These are phyloP conservation scores for Thermothielavioides terrestris DNA, from an alignment of 495 filamentous ascomycete genomes.

Conservation along the genomic window DNA sequence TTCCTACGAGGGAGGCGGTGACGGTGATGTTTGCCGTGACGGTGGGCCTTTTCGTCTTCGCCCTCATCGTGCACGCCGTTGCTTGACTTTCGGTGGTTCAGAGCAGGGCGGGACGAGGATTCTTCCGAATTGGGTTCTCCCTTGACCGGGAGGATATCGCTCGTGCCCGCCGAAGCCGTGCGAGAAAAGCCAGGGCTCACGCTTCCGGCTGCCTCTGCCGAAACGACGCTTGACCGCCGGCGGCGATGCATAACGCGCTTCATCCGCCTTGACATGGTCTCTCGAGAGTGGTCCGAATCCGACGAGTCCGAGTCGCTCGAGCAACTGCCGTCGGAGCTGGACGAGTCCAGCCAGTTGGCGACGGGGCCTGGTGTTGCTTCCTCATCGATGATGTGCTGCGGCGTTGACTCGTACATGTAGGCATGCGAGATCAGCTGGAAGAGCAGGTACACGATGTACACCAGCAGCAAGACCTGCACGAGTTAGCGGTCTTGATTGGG, in stretches of 20 bases:
- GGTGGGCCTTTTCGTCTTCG: constrained; percentile 30
- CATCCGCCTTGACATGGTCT: constrained; percentile 65
- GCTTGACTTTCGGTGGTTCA: constrained; percentile 1
- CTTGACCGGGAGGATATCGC: constrained; percentile 21
- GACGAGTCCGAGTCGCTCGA: constrained; percentile 50
- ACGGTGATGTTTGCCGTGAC: constrained; percentile 22
- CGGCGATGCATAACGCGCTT: constrained; percentile 60
- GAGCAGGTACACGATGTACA: constrained; percentile 74
- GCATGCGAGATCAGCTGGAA: constrained; percentile 88
- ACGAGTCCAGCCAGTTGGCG: constrained; percentile 63
- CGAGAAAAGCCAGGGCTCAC: constrained; percentile 19
- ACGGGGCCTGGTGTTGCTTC: constrained; percentile 74
- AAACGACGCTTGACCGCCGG: constrained; percentile 66
- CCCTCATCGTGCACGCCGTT: constrained; percentile 25
- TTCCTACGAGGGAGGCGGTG: constrained; percentile 25
- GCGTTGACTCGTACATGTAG: constrained; percentile 83
- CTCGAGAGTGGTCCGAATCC: constrained; percentile 55
- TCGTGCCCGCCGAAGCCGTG: constrained; percentile 32
- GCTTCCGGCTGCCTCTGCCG: constrained; percentile 46
- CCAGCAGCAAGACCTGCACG: constrained; percentile 53
- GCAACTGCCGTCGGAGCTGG: constrained; percentile 52
- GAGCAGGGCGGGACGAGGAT: constrained; percentile 19
- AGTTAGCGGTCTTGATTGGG: constrained; percentile 12
- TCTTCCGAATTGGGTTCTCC: constrained; percentile 29
- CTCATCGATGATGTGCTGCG: constrained; percentile 79